Base-by-base conservation (phyloP, 176 grass and related monocot species). In the Carex pumila region DNA sequence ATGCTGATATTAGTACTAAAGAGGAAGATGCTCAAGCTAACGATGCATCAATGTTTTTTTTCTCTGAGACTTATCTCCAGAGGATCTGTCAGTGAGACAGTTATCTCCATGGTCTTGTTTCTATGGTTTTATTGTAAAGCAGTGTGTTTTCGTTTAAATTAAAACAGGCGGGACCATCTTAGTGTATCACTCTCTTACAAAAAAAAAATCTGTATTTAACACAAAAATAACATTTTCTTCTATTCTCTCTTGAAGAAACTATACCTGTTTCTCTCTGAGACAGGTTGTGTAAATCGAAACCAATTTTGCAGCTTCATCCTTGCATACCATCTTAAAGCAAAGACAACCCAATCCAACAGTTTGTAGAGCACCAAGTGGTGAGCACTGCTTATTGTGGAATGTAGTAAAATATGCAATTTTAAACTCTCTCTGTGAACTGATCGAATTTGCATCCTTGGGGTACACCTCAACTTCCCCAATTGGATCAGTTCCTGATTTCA, bases 231-330 rank as follows among this genome's bases (percentile, higher is more conserved):
- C 61, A 19, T 14, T 86, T 39, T 71, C 17, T 71, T 9, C 18
- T 84, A 88, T 83, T 50, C 47, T 50, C 12, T 50, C 47, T 83
- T 80, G 76, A 76, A 87, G 82, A 86, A 90, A 85, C 93, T 84
- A 89, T 95, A 99, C 96, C 96, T 99, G 94, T 72, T 93, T 93
- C 77, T 99, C 93, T 76, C 70, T 88, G 88, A 91, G 86, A 89
- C 93, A 95, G 85, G 89, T 88, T 9, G 89, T 76, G 86, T 99
- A 89, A 89, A 99, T 89, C 36, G 75, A 79, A 75, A 89, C 80
- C 91, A 99, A 85, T 17, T 77, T 83, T 75, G 87, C 70, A 14
- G 96, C 86, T 29, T 83, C 89, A 81, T 86, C 77, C 49, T 83
- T 55, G 75, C 52, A 90, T 83, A 94, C 93, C 96, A 99, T 94